Conservation (phyloP, 2,329 filamentous ascomycete species). For the Hirsutella minnesotensis region DNA sequence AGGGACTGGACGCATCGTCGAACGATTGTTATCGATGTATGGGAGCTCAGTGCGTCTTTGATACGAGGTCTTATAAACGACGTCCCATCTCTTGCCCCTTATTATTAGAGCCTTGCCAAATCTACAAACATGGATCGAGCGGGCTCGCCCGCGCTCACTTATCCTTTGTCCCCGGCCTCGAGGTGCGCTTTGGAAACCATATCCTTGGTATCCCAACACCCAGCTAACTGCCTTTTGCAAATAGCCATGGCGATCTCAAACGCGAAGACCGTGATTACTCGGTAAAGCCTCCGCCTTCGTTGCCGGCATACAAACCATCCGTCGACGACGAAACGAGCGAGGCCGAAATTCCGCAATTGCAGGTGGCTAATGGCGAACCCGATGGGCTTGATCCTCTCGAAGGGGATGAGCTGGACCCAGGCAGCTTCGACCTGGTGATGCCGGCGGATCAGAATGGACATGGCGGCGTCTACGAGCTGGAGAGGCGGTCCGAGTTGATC, state of each 20-base stretch:
- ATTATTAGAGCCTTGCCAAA: background rate
- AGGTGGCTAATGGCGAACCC: slow-evolving; percentile 5
- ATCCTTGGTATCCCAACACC: background rate
- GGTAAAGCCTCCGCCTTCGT: slow-evolving; percentile 5
- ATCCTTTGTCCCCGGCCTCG: background rate
- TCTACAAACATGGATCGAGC: background rate
- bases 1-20: background rate
- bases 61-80: too few species aligned
- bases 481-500: slow-evolving; percentile 50
- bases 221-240: background rate
- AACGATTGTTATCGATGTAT: too few species aligned
- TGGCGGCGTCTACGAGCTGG: slow-evolving; percentile 34
- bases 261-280: slow-evolving; percentile 5
- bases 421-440: slow-evolving; percentile 23
- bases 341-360: slow-evolving; percentile 3
- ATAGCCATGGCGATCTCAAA: slow-evolving; percentile 6
- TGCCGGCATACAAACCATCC: background rate
- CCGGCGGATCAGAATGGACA: slow-evolving; percentile 7
- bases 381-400: slow-evolving; percentile 23
- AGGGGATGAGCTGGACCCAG: slow-evolving; percentile 23
- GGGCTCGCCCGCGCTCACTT: background rate
- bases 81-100: too few species aligned
- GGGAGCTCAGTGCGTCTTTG: background rate
- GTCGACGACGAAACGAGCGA: background rate
- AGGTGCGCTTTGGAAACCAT: background rate